Conservation (phyloP, 441 rosid genomes). For the Manihot esculenta region DNA sequence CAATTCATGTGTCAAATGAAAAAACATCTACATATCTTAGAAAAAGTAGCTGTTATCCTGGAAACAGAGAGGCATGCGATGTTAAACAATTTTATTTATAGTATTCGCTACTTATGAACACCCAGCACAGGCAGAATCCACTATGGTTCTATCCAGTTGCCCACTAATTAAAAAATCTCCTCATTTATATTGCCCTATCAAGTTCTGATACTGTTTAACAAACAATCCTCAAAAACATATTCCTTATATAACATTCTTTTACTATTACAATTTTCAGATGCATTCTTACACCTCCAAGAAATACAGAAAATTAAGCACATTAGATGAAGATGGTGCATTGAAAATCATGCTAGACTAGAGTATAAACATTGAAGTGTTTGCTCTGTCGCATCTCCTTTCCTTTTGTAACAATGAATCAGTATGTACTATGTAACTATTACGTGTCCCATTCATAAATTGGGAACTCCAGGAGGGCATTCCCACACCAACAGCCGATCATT, state of each 20-base stretch:
- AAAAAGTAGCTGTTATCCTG: neutral
- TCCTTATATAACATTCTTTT: neutral
- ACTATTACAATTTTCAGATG: neutral
- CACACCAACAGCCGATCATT: neutral
- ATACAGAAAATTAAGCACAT: neutral
- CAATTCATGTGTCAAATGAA: neutral
- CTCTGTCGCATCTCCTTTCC: neutral
- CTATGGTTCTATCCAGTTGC: neutral
- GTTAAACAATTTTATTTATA: neutral
- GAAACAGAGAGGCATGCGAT: neutral
- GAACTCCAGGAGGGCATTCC: neutral
- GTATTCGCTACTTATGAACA: neutral
- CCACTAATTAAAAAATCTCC: neutral
- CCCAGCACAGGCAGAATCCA: neutral
- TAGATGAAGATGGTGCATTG: neutral
- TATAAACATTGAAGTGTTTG: neutral
- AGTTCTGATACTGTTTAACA: neutral
- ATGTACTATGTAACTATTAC: neutral
- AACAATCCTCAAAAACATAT: neutral
- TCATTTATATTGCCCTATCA: neutral
- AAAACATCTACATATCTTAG: neutral
- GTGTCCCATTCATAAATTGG: neutral
- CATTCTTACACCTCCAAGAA: neutral
- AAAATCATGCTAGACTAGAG: neutral
- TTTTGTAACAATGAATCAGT: neutral